Base-by-base conservation (phyloP, 768 basidiomycete species). In the Russula compacta region DNA sequence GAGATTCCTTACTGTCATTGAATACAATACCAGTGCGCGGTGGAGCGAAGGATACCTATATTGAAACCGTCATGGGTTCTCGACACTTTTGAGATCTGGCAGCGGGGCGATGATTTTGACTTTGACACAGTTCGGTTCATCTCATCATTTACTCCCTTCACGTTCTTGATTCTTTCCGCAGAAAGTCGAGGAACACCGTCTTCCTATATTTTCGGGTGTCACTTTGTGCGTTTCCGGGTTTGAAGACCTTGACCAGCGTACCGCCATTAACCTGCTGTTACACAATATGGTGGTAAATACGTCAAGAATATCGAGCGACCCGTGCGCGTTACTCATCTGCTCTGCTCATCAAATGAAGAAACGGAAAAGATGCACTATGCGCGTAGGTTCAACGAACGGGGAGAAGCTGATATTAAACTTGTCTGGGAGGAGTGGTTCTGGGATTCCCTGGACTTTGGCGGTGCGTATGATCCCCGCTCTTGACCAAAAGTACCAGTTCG, bases 401-500 rank as follows among this genome's bases (percentile, higher is more conserved):
- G 83, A 38, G 89, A 91, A 71, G 86, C 85, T 6, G 78, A 81
- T 47, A 92, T 93, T 36, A 77, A 81, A 53, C 75, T 95, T 2
- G 83, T 97, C 1, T 95, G 94, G 89, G 92, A 95, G 68, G 93
- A 95, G 64, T 98, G 95, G 95, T 88, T 97, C 59, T 95, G 92
- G 92, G 94, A 97, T 68, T 95, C 82, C 32, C 67, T 95, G 2
- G 83, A 85, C 44, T 90, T 83, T 68, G 83, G 84, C 60, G 91
- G 87, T 76, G 63, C 51, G 71, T 70, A 15, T n/a, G 11, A 44
- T 29, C 10, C n/a, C 21, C 17, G 33, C 17, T 17, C 21, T 5
- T 11, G 19, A 24, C 36, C 17, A 19, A 15, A 40, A 3, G 6
- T 19, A n/a, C 15, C 10, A 49, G 21, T 44, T 24, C 35, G 44